Conservation (phyloP, 176 grass and related monocot species). For the Oryza australiensis region DNA sequence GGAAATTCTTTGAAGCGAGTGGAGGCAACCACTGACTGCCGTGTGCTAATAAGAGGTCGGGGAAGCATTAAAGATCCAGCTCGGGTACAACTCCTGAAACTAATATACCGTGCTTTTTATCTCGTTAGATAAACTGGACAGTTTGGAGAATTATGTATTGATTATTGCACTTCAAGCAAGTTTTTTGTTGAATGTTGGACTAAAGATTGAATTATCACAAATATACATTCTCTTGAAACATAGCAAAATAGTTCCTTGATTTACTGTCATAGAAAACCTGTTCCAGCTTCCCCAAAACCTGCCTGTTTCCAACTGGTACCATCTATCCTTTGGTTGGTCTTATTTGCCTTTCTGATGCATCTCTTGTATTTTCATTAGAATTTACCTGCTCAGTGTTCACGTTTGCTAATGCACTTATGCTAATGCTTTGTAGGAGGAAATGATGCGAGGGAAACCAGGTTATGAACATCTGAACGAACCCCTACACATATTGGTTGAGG, state of each 20-base stretch:
- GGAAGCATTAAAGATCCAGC: conserved; percentile 98
- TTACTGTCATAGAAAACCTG: not conserved
- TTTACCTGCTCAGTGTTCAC: not conserved
- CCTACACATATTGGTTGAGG: conserved; percentile 93
- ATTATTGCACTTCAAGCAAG: not conserved
- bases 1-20: conserved; percentile 96
- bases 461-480: conserved; percentile 97
- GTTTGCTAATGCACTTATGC: conserved; percentile 6
- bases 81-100: conserved; percentile 55
- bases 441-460: conserved; percentile 91
- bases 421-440: conserved; percentile 65
- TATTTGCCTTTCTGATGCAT: conserved; percentile 2
- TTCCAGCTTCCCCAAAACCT: not conserved
- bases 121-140: conserved; percentile 11
- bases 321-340: not conserved
- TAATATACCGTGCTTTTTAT: conserved; percentile 5
- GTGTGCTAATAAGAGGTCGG: conserved; percentile 90
- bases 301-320: not conserved
- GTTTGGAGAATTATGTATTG: not conserved
- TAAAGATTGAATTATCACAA: not conserved
- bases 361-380: conserved; percentile 4
- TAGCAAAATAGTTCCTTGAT: not conserved
- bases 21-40: conserved; percentile 92
- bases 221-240: not conserved
- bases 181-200: conserved; percentile 12